Base-by-base conservation (phyloP, 176 grass and related monocot species). In the Triticum urartu region DNA sequence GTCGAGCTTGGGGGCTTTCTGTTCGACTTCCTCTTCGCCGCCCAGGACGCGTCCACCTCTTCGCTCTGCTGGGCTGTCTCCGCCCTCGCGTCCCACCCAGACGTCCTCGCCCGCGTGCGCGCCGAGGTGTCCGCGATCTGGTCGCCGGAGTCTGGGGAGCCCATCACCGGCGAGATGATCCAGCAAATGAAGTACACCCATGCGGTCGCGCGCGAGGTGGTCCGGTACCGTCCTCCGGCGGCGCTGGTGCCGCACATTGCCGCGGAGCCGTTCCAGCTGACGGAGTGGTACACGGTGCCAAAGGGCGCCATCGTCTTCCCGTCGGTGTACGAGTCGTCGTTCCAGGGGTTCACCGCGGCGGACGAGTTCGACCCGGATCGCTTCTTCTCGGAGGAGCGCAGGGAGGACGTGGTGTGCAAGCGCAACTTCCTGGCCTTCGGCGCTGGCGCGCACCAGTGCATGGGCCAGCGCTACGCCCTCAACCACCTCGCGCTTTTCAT, bases 31-130 rank as follows among this genome's bases (percentile, higher is more conserved):
- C 88, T 98, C 24, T 98, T 98, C 82, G 95, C 95, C 18, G 89
- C 95, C 63, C 95, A 98, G 87, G 95, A 98, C 90, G 95, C 95
- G 71, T 95, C 91, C 34, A 98, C 95, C 10, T 98, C 93, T 9
- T 98, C 93, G 0, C 93, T 98, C 6, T 90, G 92, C 78, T 94
- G 93, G 93, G 95, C 91, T 0, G 88, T 98, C 0, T 68, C 91
- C 6, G 75, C 91, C 20, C 93, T 98, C 0, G 91, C 92, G 32
- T 66, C 93, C 52, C 91, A 93, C 90, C 95, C 95, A 3, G 90
- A 95, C n/a, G 93, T 98, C 7, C 88, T 94, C 18, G 80, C 54
- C 43, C 86, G 90, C 67, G 88, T 98, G n/a, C 91, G 95, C 7
- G 83, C 83, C 21, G 95, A 98, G 89, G 91, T 98, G 10, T 25